Evolutionary conservation across 768 basidiomycete species (phyloP), one percentile per base, ranked within the genome.

Genomic region (Lenzites betulinus): DNA sequence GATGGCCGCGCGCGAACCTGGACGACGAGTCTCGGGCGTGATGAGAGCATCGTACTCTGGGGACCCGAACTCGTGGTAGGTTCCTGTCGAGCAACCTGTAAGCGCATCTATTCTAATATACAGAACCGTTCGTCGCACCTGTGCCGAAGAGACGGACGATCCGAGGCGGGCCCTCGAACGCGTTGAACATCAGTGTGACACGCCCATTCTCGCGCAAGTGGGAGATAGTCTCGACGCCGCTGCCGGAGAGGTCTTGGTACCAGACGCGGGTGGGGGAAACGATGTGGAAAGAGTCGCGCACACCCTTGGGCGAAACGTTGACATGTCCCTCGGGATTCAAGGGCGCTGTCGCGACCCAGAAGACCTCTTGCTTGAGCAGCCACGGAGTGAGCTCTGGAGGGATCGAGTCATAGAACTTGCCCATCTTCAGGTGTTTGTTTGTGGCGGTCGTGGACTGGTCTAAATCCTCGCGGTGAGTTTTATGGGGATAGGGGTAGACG

Each of bases 211-310:
- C 85, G n/a, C 81, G 77, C 35, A 87, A 50, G 63, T 88, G 86
- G 1, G 86, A 74, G 43, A 86, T 79, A 0, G 84, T 87, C 70
- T 86, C 86, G 39, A 42, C 60, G 86, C 87, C 87, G 61, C 86
- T 85, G 9, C 89, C 89, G 20, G 83, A 85, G 46, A 88, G 76
- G 68, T 90, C 88, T 66, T 90, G 87, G 63, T 90, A 90, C 89
- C 88, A 90, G 2, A 86, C 84, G 47, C 71, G 74, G 42, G 76
- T 81, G 20, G 78, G 71, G 57, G 82, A 75, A 18, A 81, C 73
- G 62, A 89, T 68, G 65, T 86, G 86, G 67, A 91, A 88, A 3
- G 81, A 82, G 8, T 83, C 83, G 60, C 79, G 73, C 26, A 80
- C 74, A 46, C 84, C 85, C 65, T 90, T 90, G 0, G 88, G 87